Conservation (phyloP, 441 rosid genomes). For the Jatropha podagrica region DNA sequence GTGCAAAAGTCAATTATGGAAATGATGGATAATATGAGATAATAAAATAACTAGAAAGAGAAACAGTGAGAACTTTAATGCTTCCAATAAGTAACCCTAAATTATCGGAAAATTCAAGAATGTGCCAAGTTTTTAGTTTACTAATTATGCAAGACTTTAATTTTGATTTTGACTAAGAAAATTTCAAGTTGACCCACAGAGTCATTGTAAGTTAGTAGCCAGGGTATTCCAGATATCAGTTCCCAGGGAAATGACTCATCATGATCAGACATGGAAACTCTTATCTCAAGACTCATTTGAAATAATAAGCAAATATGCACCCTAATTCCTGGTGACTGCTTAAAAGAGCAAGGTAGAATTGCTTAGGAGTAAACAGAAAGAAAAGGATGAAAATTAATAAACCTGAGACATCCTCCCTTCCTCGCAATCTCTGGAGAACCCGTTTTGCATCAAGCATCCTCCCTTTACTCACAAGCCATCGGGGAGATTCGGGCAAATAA, state of each 20-base stretch:
- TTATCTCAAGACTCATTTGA: conserved; percentile 4
- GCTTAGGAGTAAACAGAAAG: not conserved
- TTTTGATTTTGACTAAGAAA: not conserved
- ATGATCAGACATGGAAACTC: not conserved
- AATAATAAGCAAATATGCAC: not conserved
- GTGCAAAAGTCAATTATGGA: not conserved
- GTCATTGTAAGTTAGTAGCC: not conserved
- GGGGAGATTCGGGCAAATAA: conserved; percentile 90
- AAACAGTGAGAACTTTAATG: not conserved
- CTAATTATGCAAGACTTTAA: not conserved
- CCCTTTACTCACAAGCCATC: conserved; percentile 98
- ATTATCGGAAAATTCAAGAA: not conserved
- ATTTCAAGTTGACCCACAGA: not conserved
- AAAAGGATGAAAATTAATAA: conserved; percentile 3
- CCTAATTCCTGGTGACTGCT: not conserved
- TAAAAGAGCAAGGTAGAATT: not conserved
- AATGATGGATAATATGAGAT: not conserved
- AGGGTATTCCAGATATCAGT: not conserved
- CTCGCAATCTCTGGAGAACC: conserved; percentile 75
- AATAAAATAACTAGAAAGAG: not conserved
- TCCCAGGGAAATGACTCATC: not conserved
- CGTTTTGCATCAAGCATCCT: conserved; percentile 71
- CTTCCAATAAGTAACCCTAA: too few species aligned
- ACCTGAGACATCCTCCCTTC: conserved; percentile 90
- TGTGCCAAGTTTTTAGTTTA: not conserved